Base-by-base conservation (phyloP, 805 yeast species). In the Saccharomycopsis sp. region DNA sequence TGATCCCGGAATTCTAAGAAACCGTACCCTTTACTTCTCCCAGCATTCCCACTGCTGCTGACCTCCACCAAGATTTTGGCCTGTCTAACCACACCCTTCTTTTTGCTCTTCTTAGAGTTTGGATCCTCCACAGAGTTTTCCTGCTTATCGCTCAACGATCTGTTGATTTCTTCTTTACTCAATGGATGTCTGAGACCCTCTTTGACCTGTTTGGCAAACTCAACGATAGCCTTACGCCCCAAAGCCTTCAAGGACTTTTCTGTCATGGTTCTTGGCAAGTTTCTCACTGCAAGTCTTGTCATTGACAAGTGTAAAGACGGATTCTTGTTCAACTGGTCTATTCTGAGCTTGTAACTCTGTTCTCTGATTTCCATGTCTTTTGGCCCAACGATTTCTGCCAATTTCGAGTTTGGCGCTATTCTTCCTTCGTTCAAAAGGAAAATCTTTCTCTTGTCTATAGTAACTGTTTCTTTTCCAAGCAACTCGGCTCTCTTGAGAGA, bases 21-120 rank as follows among this genome's bases (percentile, higher is more conserved):
- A 62, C 99, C 99, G 67, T 92, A 94, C 61, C 99, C 99, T 76
- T 97, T 85, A 67, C 94, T 85, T 71, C 99, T 81, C 57, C 99
- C 99, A 29, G 78, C 72, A 24, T 85, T 86, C 20, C 96, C 95
- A 7, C 92, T 77, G 5, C 91, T 96, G 70, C 91, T 92, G 50
- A 89, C 88, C 73, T 94, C 99, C 78, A 82, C 87, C 62, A 94
- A 87, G 63, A 94, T 85, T 75, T 94, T 94, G 24, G 97, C 87
- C 73, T 94, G 98, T 71, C 82, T 85, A 2, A 94, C 96, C 46
- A 94, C 89, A 74, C 99, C 99, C 51, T 80, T 82, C 65, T 90
- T 86, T 68, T 87, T 89, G 56, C 82, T 80, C 61, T 77, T 83
- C 65, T 83, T 84, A 60, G 75, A 74, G 54, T 77, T 82, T 60